These are phyloP conservation scores for Rhexocercosporidium sp. DNA, from an alignment of 2,329 filamentous ascomycete species.

Conservation along the genomic window DNA sequence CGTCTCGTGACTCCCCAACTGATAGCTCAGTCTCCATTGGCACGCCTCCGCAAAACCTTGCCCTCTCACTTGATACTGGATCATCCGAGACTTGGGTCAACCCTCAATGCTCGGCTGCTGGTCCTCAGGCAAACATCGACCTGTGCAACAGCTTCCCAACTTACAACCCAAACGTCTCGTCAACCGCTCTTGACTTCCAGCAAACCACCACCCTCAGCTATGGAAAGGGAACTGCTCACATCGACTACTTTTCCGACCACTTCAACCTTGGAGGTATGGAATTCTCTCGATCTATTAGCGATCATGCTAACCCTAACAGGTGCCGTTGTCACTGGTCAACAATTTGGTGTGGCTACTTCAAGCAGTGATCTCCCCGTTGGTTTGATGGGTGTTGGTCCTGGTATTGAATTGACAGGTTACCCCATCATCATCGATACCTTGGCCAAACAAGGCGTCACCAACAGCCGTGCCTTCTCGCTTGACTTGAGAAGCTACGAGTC, in stretches of 20 bases:
- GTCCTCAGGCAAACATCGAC: neutral
- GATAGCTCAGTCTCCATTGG: constrained; percentile 18
- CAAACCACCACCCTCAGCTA: constrained; percentile 2
- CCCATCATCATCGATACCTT: constrained; percentile 22
- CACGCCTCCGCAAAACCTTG: constrained; percentile 16
- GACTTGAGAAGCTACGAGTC: constrained; percentile 21
- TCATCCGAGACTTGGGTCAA: constrained; percentile 26
- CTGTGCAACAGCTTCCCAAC: constrained; percentile 17
- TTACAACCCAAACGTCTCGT: constrained; percentile 13
- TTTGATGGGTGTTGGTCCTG: constrained; percentile 25
- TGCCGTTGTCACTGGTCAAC: constrained; percentile 17
- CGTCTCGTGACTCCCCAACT: neutral
- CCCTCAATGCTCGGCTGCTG: constrained; percentile 17
- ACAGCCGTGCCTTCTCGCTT: constrained; percentile 24
- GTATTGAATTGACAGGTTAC: constrained; percentile 24
- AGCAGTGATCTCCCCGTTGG: constrained; percentile 20
- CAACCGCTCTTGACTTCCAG: constrained; percentile 9
- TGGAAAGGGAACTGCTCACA: constrained; percentile 15
- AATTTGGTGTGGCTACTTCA: constrained; percentile 18
- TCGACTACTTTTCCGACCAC: constrained; percentile 17
- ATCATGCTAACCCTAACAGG: neutral
- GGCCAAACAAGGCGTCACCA: constrained; percentile 19
- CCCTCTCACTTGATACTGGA: constrained; percentile 22
- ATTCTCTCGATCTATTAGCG: neutral
- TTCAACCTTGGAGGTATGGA: constrained; percentile 18